Evolutionary conservation across 805 yeast species (phyloP).

Genomic region (Saccharomycopsis fibuligera): DNA sequence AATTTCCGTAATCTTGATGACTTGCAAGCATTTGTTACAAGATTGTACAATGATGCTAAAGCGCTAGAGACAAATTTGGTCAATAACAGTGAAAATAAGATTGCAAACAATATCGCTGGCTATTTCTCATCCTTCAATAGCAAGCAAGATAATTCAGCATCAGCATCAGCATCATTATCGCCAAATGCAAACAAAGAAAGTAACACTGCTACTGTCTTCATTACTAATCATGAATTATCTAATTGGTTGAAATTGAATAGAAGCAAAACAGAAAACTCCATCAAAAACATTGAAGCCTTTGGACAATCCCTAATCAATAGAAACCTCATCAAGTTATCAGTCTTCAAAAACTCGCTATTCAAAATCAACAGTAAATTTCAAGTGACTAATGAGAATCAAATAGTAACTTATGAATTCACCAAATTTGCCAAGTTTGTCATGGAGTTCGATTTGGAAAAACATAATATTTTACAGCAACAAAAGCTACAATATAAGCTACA

Average conservation of each 20-base stretch:
- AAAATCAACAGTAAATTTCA: conserved; percentile 12
- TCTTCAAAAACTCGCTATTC: conserved; percentile 17
- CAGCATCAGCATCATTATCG: neutral
- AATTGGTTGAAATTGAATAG: conserved; percentile 18
- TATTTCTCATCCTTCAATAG: neutral
- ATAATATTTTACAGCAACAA: conserved; percentile 11
- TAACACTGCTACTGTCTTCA: neutral
- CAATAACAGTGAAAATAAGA: neutral
- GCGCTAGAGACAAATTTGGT: too few species aligned
- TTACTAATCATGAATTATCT: conserved; percentile 17
- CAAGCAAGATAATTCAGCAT: neutral
- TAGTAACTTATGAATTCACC: conserved; percentile 17
- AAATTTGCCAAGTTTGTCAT: conserved; percentile 5
- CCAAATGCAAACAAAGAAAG: conserved; percentile 1
- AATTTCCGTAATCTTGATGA: conserved; percentile 5
- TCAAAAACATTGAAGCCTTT: conserved; percentile 17
- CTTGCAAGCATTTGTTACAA: conserved; percentile 11
- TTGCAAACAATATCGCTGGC: neutral
- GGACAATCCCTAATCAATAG: conserved; percentile 16
- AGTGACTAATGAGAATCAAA: conserved; percentile 7
- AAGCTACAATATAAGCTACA: conserved; percentile 15
- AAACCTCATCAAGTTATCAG: conserved; percentile 17
- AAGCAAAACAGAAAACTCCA: conserved; percentile 17
- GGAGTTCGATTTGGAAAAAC: conserved; percentile 7
- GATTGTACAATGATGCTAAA: conserved; percentile 8